Evolutionary conservation across 768 basidiomycete species (phyloP), one percentile per base, ranked within the genome.

Genomic region (Auricularia heimuer): DNA sequence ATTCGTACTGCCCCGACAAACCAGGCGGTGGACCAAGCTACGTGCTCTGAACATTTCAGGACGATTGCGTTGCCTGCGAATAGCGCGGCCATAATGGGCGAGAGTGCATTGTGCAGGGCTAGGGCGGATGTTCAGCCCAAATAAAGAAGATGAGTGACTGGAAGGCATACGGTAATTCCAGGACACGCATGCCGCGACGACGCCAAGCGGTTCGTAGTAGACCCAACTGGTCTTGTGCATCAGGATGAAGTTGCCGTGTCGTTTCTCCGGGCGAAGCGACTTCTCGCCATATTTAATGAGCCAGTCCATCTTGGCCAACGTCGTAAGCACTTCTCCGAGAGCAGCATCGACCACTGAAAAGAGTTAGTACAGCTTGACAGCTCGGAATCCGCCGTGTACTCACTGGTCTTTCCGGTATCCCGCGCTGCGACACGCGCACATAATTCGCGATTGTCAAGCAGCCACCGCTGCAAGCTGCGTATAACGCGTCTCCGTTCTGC

Each of bases 21-120:
- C 86, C 86, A 92, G 21, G 74, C 79, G 0, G 91, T 87, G 2
- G 91, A 93, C 95, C 96, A 99, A 12, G 92, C 81, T 44, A 98
- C 96, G 65, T 92, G 82, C 71, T 95, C 93, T 3, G 90, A 93
- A 70, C 92, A 95, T 75, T 98, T 98, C 45, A 98, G 78, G 3
- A 98, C 88, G 54, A 96, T 79, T 29, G 82, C 87, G 72, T 98
- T 96, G 4, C 96, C 97, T 7, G 94, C 81, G 73, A 97, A 96
- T 45, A 99, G 81, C 8, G 88, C 82, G 4, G 96, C 92, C 36
- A 98, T 78, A 65, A 99, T 93, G 1, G 96, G 96, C 1, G 93
- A 94, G 83, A 94, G 89, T 0, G 90, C 84, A 72, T 98, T 98
- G 75, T 98, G 96, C 65, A 98, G 77, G 39, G 94, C 93, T 94